These are phyloP conservation scores for Pseudogymnoascus sp. DNA, from an alignment of 2,329 filamentous ascomycete genomes.

Conservation along the genomic window DNA sequence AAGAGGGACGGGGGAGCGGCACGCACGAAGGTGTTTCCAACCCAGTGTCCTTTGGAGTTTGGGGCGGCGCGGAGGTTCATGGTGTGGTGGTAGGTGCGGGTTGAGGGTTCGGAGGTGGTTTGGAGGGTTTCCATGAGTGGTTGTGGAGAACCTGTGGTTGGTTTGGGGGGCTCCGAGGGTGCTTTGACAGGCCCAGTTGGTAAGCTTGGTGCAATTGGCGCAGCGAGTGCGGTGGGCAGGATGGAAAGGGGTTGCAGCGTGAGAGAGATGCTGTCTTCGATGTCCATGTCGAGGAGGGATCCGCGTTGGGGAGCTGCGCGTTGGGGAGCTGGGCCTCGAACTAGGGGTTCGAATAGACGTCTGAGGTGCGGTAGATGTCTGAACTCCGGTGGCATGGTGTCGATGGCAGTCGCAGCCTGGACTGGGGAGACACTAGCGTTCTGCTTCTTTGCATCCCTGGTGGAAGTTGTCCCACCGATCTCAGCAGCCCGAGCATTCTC, in stretches of 20 bases:
- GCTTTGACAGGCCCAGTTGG: neutral
- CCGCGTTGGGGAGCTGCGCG: neutral
- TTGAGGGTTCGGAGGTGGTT: neutral
- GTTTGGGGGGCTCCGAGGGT: neutral
- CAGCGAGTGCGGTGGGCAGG: too few species aligned
- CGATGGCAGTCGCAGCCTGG: neutral
- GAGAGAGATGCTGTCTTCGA: neutral
- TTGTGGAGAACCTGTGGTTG: neutral
- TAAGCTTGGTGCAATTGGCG: neutral
- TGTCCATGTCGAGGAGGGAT: neutral
- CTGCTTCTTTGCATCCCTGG: neutral
- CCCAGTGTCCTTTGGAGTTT: neutral
- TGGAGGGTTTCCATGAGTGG: neutral
- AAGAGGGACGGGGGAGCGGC: neutral
- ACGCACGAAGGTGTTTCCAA: neutral
- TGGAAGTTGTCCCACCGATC: neutral
- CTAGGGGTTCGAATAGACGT: neutral
- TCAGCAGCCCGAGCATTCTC: neutral
- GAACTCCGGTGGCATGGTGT: neutral
- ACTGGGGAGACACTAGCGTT: neutral
- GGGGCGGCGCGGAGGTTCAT: neutral
- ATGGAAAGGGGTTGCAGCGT: neutral
- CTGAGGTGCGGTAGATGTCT: neutral
- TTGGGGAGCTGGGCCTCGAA: neutral
- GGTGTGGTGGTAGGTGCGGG: conserved; percentile 4